These are phyloP conservation scores for Physcomitrium patens DNA, from an alignment of 225 moss, liverwort and hornwort species.

Conservation along the genomic window DNA sequence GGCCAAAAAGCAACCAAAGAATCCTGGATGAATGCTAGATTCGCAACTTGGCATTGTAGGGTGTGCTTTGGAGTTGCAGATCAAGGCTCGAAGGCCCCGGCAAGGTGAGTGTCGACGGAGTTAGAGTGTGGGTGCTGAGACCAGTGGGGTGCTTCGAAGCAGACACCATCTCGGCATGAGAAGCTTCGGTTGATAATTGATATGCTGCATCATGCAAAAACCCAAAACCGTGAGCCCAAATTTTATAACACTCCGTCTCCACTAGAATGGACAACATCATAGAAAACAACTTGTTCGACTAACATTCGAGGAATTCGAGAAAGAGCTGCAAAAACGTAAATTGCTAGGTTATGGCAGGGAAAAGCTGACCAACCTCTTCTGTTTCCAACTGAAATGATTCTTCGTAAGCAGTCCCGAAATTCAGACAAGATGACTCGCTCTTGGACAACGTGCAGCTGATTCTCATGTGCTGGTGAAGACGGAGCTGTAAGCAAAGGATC, in stretches of 20 bases:
- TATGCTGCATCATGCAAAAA: background rate
- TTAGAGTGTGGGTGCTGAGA: background rate
- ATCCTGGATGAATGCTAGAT: background rate
- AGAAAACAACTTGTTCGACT: background rate
- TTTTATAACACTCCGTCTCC: background rate
- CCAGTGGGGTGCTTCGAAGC: background rate
- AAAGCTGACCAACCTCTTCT: constrained; percentile 40
- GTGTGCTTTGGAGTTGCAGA: constrained; percentile 12
- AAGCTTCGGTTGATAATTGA: constrained; percentile 3
- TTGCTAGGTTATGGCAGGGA: too few relatives aligned
- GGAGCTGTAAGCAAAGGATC: constrained; percentile 72
- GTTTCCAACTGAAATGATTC: constrained; percentile 55
- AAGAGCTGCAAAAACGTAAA: background rate
- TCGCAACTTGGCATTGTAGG: background rate
- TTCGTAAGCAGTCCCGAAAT: constrained; percentile 57
- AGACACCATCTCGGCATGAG: background rate
- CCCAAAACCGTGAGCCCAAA: background rate
- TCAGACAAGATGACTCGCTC: constrained; percentile 61
- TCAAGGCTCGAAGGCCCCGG: constrained; percentile 7
- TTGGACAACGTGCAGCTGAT: constrained; percentile 43
- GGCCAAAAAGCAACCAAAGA: background rate
- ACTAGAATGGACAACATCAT: background rate
- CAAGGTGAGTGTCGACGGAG: background rate
- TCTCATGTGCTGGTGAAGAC: constrained; percentile 46
- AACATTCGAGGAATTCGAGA: background rate